Base-by-base conservation (phyloP, 805 yeast genomes). In the Saturnispora kantuleensis region DNA sequence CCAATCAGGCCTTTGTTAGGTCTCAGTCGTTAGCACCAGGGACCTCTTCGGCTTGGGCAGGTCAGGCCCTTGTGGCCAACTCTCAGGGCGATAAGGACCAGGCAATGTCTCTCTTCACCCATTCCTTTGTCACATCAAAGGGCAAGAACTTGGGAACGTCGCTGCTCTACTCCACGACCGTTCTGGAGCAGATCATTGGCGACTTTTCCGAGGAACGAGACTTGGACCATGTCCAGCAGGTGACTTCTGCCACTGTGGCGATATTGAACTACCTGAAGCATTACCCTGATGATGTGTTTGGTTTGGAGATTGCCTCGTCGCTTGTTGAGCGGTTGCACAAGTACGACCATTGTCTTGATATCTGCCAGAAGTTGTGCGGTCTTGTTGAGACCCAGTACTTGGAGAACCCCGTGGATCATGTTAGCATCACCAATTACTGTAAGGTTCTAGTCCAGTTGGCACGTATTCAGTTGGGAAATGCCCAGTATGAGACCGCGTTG, bases 11-110 rank as follows among this genome's bases (percentile, higher is more conserved):
- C 0, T 78, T 84, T 47, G 65, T 70, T 34, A 74, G 86, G 50
- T 82, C 93, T 0, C 90, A 84, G 53, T 78, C 95, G 16, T 66
- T 86, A 10, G 81, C 89, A 2, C 97, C 98, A 3, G 83, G 79
- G 43, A 73, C 71, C 42, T 69, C 84, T 0, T 68, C 68, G 5
- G 76, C 96, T 0, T 93, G 97, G 97, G 59, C 84, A 30, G 96
- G 96, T 1, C 79, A 81, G 55, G 97, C 96, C 0, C 57, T 90
- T 31, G 60, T 79, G 1, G 64, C 71, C 6, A 73, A 74, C 45
- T 74, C 69, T 0, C 52, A 57, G 10, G 85, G 83, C 2, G 71
- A 80, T 39, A 35, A 35, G 0, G 61, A 58, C 1, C 68, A 66
- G n/a, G 79, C 95, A 0, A 57, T 70, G 5, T 67, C 71, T 11